Conservation (phyloP, 148 eudicot species). For the Camellia japonica region DNA sequence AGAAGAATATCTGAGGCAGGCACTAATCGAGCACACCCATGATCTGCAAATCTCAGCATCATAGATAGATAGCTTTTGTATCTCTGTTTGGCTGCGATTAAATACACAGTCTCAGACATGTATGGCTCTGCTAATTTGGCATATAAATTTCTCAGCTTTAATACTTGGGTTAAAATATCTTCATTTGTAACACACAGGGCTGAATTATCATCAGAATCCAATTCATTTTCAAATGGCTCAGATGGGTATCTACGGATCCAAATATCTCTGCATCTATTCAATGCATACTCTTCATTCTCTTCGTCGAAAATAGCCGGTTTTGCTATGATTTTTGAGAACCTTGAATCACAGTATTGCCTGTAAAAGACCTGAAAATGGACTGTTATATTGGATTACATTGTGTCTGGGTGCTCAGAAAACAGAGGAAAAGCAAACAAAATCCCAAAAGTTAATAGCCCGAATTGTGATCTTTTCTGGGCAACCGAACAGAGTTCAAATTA, state of each 20-base stretch:
- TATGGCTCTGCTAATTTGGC: slow-evolving; percentile 45
- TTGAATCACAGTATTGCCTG: slow-evolving; percentile 59
- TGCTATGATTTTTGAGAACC: slow-evolving; percentile 76
- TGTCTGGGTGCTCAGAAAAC: background rate
- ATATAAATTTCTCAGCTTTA: slow-evolving; percentile 44
- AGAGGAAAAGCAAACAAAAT: slow-evolving; percentile 2
- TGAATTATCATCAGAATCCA: slow-evolving; percentile 22
- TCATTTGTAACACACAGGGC: slow-evolving; percentile 13
- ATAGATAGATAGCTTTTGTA: slow-evolving; percentile 45
- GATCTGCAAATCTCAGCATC: slow-evolving; percentile 20
- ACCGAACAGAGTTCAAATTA: slow-evolving; percentile 3
- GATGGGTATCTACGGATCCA: slow-evolving; percentile 67
- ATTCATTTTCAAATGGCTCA: slow-evolving; percentile 76
- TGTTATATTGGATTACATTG: background rate
- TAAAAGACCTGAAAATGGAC: slow-evolving; percentile 55
- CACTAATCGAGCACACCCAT: slow-evolving; percentile 32
- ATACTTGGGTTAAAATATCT: slow-evolving; percentile 43
- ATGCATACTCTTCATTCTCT: slow-evolving; percentile 81
- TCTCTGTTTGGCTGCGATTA: slow-evolving; percentile 54
- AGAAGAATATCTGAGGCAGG: slow-evolving; percentile 60
- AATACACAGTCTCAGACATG: slow-evolving; percentile 47
- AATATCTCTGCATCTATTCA: slow-evolving; percentile 62
- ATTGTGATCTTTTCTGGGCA: background rate
- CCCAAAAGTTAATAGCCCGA: background rate
- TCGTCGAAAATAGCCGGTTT: slow-evolving; percentile 72